phyloP scores from a whole-genome alignment of 106 monocot genomes.

The Gastrodia elata region DNA sequence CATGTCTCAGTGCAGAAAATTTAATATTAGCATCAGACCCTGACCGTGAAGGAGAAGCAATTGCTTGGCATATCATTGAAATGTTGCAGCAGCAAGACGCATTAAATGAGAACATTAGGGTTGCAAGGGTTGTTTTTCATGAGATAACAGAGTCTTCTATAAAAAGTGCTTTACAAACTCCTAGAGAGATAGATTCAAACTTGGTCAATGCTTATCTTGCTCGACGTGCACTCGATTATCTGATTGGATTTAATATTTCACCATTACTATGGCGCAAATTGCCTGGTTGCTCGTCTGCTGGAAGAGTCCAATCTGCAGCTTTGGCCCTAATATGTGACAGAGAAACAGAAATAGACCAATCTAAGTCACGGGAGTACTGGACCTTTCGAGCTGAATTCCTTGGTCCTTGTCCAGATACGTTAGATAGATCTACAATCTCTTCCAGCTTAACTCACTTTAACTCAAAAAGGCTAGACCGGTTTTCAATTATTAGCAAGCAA shows the following conservation, averaged over 20 bases:
- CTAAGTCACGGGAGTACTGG: slow-evolving; percentile 83
- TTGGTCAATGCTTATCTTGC: slow-evolving; percentile 98
- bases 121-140: slow-evolving; percentile 87
- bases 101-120: slow-evolving; percentile 48
- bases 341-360: slow-evolving; percentile 81
- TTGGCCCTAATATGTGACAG: slow-evolving; percentile 85
- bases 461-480: slow-evolving; percentile 57
- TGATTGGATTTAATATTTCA: slow-evolving; percentile 93
- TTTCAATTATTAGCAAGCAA: slow-evolving; percentile 42
- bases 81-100: slow-evolving; percentile 92
- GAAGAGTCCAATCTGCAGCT: slow-evolving; percentile 96
- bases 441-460: slow-evolving; percentile 56
- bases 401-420: slow-evolving; percentile 4
- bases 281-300: slow-evolving; percentile 94
- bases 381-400: slow-evolving; percentile 49
- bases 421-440: slow-evolving; percentile 14
- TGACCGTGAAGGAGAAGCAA: slow-evolving; percentile 98
- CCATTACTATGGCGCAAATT: slow-evolving; percentile 93
- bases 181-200: slow-evolving; percentile 66
- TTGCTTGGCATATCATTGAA: slow-evolving; percentile 94
- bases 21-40: slow-evolving; percentile 95
- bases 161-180: slow-evolving; percentile 65
- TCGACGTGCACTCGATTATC: slow-evolving; percentile 86
- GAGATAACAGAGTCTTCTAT: slow-evolving; percentile 90
- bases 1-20: slow-evolving; percentile 62